Percentiles rank a stretch among this genome's conserved stretches.
Evolutionary conservation across 192 early-diverging fungal genomes (phyloP).

Genomic region (Linnemannia exigua): DNA sequence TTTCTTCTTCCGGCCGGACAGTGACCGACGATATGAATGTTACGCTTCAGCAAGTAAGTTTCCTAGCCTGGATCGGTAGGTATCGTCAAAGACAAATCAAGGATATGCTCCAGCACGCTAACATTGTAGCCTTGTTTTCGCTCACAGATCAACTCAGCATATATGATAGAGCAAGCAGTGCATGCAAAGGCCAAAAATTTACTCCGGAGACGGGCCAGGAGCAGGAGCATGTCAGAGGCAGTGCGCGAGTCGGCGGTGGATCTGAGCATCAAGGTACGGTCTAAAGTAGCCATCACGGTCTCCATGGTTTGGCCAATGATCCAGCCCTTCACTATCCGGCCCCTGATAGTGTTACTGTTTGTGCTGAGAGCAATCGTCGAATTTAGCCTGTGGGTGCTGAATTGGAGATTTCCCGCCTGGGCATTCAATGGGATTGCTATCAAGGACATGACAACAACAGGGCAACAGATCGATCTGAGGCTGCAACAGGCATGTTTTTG

Average conservation of each 20-base stretch:
- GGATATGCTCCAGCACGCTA: background rate
- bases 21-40: constrained; percentile 58
- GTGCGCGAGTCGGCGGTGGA: constrained; percentile 57
- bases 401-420: constrained; percentile 69
- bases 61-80: background rate
- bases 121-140: background rate
- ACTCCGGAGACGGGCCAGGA: constrained; percentile 46
- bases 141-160: constrained; percentile 74
- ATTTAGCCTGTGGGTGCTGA: constrained; percentile 69
- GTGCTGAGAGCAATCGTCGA: constrained; percentile 68
- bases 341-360: constrained; percentile 58
- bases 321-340: constrained; percentile 56
- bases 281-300: constrained; percentile 32
- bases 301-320: constrained; percentile 51
- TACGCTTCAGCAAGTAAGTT: constrained; percentile 69
- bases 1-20: constrained; percentile 41
- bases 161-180: constrained; percentile 68
- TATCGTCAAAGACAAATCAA: too few species aligned
- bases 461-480: constrained; percentile 90
- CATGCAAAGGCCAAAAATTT: constrained; percentile 38
- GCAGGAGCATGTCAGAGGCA: constrained; percentile 57
- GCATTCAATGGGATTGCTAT: constrained; percentile 75
- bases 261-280: constrained; percentile 52
- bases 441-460: constrained; percentile 79
- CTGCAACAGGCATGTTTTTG: constrained; percentile 90